Conservation (phyloP, 2,329 filamentous ascomycete genomes). For the Beauveria asiatica region DNA sequence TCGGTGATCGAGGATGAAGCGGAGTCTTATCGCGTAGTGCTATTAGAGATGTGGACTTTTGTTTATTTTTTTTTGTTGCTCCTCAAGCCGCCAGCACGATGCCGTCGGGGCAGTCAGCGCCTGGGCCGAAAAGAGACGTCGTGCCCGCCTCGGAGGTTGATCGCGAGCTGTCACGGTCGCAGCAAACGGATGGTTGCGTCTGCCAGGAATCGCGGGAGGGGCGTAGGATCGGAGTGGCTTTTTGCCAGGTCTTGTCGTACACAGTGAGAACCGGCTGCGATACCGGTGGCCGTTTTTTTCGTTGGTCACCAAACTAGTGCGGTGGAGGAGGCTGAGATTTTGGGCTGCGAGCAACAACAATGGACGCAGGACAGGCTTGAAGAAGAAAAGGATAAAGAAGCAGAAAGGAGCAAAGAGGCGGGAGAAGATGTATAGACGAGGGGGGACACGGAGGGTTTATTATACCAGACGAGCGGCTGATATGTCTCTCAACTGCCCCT, state of each 20-base stretch:
- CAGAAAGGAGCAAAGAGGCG: not conserved
- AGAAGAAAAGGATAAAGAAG: not conserved
- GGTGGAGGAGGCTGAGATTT: not conserved
- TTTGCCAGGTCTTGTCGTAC: not conserved
- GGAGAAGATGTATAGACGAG: not conserved
- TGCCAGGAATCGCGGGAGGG: not conserved
- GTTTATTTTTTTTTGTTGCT: not conserved
- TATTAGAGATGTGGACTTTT: not conserved
- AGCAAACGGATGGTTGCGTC: not conserved
- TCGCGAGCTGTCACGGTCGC: not conserved
- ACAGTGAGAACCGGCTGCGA: not conserved
- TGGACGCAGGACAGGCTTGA: not conserved
- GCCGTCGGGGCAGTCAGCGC: constrained; percentile 8
- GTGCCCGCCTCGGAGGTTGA: not conserved
- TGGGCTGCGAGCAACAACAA: not conserved
- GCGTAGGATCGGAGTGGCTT: not conserved
- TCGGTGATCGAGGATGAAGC: constrained; percentile 13
- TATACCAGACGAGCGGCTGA: not conserved
- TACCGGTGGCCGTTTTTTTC: not conserved
- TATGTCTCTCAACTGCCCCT: not conserved
- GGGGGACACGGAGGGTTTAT: constrained; percentile 1
- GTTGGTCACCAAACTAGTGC: not conserved
- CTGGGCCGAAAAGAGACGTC: constrained; percentile 5
- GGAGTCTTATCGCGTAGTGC: not conserved
- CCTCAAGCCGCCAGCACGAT: constrained; percentile 7